Evolutionary conservation across 108 stramenopile genomes (phyloP), one percentile per base, ranked within the genome.

Genomic region (Stephanodiscus minutulus): DNA sequence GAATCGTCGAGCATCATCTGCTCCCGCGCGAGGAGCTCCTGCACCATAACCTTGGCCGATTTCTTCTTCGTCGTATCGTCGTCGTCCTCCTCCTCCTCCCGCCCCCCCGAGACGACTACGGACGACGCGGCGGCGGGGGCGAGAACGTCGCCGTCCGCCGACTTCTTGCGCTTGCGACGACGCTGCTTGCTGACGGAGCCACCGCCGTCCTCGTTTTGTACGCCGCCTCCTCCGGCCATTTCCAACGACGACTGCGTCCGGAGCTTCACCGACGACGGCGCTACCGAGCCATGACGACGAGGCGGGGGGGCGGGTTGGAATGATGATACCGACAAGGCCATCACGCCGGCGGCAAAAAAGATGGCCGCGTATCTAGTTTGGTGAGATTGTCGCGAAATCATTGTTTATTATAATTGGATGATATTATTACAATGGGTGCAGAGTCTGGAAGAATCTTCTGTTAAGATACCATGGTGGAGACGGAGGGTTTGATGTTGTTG

Each of bases 111-210:
- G 55, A 37, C 21, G 71, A 8, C 2, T n/a, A 58, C 5, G 1
- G 79, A 17, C 20, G 73, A 24, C 15, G 48, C 3, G 2, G 72
- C 8, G 53, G 71, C 60, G 24, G 27, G 29, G 8, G 73, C 22
- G 12, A 52, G 5, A 21, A 44, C 49, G n/a, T 22, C 64, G 52
- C 9, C n/a, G 24, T 18, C 35, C 10, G 57, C 8, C 22, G 29
- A 31, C 44, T 72, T 65, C 41, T 79, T 79, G 70, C 79, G 79
- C 60, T 76, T 81, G 39, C 79, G 74, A 64, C 79, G 68, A 18
- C 70, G 69, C 44, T 63, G 53, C 53, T 81, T 81, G 58, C 64
- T 59, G 11, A 29, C 35, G 28, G 31, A 46, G 12, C 66, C 48
- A 52, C 20, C 27, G 1, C 66, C 47, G 15, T 13, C 24, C 2